A percentile compares a stretch with the other conserved stretches of the same genome.
Evolutionary conservation across 2,329 filamentous ascomycete species (phyloP).

Genomic region (Cadophora luteo-olivacea): DNA sequence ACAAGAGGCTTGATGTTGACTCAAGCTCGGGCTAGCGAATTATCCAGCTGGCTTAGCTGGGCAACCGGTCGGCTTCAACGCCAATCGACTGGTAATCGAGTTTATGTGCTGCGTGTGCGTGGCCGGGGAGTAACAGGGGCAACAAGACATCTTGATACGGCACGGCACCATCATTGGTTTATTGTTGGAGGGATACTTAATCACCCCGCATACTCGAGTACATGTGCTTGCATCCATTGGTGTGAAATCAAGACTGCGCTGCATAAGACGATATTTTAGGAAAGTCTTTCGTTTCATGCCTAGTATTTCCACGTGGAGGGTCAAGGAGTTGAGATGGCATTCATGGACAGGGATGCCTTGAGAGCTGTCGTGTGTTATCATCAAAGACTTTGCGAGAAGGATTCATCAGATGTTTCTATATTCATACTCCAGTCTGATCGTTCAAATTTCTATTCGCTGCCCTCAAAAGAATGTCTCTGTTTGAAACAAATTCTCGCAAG

Average conservation of each 20-base stretch:
- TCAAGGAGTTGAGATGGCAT: not conserved
- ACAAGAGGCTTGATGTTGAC: not conserved
- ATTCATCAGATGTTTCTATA: not conserved
- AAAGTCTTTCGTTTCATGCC: not conserved
- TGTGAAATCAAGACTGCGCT: conserved; percentile 17
- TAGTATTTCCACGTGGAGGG: not conserved
- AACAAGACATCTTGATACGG: not conserved
- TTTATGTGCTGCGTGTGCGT: too few species aligned
- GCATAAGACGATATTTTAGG: conserved; percentile 7
- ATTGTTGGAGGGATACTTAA: conserved; percentile 1
- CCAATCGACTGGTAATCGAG: not conserved
- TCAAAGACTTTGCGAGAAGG: not conserved
- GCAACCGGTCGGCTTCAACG: not conserved
- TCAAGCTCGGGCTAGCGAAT: conserved; percentile 9
- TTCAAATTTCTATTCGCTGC: not conserved
- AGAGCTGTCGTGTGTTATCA: not conserved
- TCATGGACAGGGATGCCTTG: not conserved
- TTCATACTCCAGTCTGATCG: too few species aligned
- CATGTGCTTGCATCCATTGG: conserved; percentile 10
- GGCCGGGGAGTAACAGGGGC: conserved; percentile 9
- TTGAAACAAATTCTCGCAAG: not conserved
- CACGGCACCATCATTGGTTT: conserved; percentile 5
- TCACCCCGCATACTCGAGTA: not conserved
- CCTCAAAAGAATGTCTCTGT: not conserved
- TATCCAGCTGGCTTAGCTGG: not conserved